phyloP scores from a whole-genome alignment of 1,284 basidiomycete genomes.

The Cerrena zonata region DNA sequence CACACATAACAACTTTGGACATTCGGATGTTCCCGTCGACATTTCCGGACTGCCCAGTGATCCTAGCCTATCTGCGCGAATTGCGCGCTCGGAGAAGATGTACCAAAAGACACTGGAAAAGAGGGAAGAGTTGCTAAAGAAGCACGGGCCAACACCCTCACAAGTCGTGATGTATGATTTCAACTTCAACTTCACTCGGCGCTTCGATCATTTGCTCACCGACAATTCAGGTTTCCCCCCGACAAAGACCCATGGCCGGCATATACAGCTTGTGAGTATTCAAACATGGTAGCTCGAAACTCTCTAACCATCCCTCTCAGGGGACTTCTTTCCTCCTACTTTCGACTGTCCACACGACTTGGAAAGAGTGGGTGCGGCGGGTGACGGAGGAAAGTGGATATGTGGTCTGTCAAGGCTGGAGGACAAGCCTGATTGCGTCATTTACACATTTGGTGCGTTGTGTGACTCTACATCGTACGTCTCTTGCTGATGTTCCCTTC shows the following conservation, averaged over 20 bases:
- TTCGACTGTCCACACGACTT: slow-evolving; percentile 61
- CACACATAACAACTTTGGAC: background rate
- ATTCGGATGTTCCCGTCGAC: background rate
- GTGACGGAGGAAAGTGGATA: slow-evolving; percentile 65
- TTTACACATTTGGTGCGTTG: slow-evolving; percentile 55
- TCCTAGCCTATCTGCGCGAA: slow-evolving; percentile 31
- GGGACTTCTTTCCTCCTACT: slow-evolving; percentile 61
- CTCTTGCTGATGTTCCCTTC: slow-evolving; percentile 1
- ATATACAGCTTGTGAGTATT: slow-evolving; percentile 53
- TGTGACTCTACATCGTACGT: background rate
- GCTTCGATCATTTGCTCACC: background rate
- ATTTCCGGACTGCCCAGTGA: slow-evolving; percentile 6
- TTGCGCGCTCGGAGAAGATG: slow-evolving; percentile 40
- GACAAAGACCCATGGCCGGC: slow-evolving; percentile 56
- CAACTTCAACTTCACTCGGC: background rate
- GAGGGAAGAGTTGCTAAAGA: slow-evolving; percentile 44
- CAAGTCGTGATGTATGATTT: slow-evolving; percentile 42
- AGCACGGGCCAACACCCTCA: slow-evolving; percentile 44
- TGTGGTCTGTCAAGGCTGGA: slow-evolving; percentile 53
- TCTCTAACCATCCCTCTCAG: slow-evolving; percentile 23
- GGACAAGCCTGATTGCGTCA: slow-evolving; percentile 48
- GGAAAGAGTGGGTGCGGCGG: slow-evolving; percentile 52
- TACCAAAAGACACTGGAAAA: slow-evolving; percentile 42
- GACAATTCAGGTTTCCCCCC: slow-evolving; percentile 45
- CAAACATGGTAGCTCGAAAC: background rate